Evolutionary conservation across 768 basidiomycete genomes (phyloP).

Genomic region (Suillus ampliporus): DNA sequence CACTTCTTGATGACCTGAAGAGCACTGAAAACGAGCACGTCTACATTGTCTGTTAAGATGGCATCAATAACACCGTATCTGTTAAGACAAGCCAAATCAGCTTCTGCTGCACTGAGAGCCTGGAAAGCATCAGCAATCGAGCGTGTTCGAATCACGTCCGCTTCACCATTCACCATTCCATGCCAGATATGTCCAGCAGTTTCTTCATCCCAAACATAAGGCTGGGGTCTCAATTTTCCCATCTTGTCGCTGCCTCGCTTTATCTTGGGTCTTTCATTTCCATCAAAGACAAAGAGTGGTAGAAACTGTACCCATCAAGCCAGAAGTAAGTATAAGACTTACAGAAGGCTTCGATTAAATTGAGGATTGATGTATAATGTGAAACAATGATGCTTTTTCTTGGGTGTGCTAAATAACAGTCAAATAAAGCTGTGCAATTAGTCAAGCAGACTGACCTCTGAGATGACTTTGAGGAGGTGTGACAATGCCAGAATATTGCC

Average conservation of each 20-base stretch:
- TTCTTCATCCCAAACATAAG: conserved; percentile 25
- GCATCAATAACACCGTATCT: conserved; percentile 46
- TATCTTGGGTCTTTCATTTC: conserved; percentile 44
- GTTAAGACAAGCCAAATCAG: conserved; percentile 52
- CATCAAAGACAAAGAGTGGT: conserved; percentile 55
- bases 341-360: conserved; percentile 89
- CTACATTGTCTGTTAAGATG: conserved; percentile 54
- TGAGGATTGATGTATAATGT: conserved; percentile 95
- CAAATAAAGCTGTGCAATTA: neutral
- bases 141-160: neutral
- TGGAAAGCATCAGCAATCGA: conserved; percentile 16
- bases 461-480: conserved; percentile 63
- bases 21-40: conserved; percentile 54
- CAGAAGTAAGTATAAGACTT: conserved; percentile 79
- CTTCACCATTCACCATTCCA: conserved; percentile 35
- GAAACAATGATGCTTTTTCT: conserved; percentile 96
- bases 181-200: conserved; percentile 29
- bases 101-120: conserved; percentile 56
- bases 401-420: conserved; percentile 62
- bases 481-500: conserved; percentile 78
- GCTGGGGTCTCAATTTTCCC: conserved; percentile 27
- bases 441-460: conserved; percentile 48
- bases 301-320: conserved; percentile 78
- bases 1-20: conserved; percentile 47
- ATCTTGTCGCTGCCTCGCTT: conserved; percentile 45